Evolutionary conservation across 2,329 filamentous ascomycete genomes (phyloP).

Genomic region (Fusarium albosuccineum): DNA sequence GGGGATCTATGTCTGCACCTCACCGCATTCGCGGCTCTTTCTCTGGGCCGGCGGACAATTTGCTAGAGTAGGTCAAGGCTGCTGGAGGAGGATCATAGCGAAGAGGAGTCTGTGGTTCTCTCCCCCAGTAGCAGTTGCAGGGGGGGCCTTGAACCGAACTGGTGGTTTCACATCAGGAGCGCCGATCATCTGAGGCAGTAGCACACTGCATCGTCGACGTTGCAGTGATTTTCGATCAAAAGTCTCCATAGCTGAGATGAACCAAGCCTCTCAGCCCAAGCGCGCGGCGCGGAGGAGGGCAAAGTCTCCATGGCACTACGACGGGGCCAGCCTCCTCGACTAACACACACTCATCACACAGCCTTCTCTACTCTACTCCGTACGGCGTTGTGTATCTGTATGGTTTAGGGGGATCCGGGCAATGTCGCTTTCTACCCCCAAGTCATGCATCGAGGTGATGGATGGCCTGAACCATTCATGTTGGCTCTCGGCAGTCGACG

Average conservation of each 20-base stretch:
- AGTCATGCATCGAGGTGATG: conserved; percentile 4
- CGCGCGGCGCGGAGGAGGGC: too few relatives aligned
- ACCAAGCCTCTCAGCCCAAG: conserved; percentile 4
- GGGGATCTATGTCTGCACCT: not conserved
- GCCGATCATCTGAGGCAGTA: conserved; percentile 36
- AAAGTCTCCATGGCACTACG: too few relatives aligned
- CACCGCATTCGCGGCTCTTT: conserved; percentile 10
- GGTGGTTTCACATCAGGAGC: conserved; percentile 35
- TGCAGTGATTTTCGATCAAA: conserved; percentile 19
- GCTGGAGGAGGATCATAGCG: conserved; percentile 13
- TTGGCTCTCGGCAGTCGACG: conserved; percentile 28
- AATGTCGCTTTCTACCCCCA: not conserved
- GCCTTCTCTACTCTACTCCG: too few relatives aligned
- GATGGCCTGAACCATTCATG: conserved; percentile 13
- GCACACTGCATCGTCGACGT: conserved; percentile 15
- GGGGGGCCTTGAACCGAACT: conserved; percentile 33
- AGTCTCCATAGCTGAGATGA: conserved; percentile 29
- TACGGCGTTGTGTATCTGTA: too few relatives aligned
- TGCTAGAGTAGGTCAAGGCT: conserved; percentile 14
- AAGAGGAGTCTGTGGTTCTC: conserved; percentile 6
- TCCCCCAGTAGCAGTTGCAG: conserved; percentile 20
- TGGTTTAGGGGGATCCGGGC: too few relatives aligned
- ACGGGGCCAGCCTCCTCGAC: too few relatives aligned
- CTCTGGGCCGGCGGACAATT: conserved; percentile 23
- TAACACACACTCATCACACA: too few relatives aligned